Base-by-base conservation (phyloP, 495 filamentous ascomycete species). In the Neurospora sp. region DNA sequence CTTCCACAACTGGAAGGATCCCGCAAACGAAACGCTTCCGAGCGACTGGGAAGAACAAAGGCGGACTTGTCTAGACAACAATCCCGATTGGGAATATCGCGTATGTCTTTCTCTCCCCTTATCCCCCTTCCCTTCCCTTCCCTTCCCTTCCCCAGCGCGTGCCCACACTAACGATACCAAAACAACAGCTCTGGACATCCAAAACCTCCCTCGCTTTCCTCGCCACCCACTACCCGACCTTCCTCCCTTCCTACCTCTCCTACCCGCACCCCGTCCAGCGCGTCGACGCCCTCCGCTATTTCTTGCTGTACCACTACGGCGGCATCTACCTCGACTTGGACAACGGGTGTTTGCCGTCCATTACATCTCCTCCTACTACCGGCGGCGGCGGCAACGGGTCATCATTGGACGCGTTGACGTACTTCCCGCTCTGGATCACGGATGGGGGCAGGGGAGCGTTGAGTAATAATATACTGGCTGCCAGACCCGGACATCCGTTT, bases 271-370 rank as follows among this genome's bases (percentile, higher is more conserved):
- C 90, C 8, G 95, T 97, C 72, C 92, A 96, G 80, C 90, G 94
- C 69, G 94, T 94, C 44, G 94, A 97, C 78, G 87, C 93, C 4
- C 94, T 96, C 69, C 88, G 94, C 27, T 97, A 97, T 80, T 97
- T 97, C 77, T 84, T 96, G n/a, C 84, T 97, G 40, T 86, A 88
- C 27, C 89, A 92, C 77, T 96, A 89, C 77, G 94, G 94, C 69
- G 94, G 94, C 37, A 91, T 94, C 68, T 97, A 97, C 78, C 90
- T 97, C 74, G 94, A 97, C 77, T 84, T 97, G 20, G 94, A 97
- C 79, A 93, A 96, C 83, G 92, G 48, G 89, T 86, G 48, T 48
- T 39, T 40, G 35, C 40, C 20, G 31, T 14, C 70, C 27, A 73
- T 68, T 35, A 35, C 5, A 22, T 70, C 27, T 1, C 11, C 22